Base-by-base conservation (phyloP, 1,284 basidiomycete genomes). In the Afroboletus lepidellus region DNA sequence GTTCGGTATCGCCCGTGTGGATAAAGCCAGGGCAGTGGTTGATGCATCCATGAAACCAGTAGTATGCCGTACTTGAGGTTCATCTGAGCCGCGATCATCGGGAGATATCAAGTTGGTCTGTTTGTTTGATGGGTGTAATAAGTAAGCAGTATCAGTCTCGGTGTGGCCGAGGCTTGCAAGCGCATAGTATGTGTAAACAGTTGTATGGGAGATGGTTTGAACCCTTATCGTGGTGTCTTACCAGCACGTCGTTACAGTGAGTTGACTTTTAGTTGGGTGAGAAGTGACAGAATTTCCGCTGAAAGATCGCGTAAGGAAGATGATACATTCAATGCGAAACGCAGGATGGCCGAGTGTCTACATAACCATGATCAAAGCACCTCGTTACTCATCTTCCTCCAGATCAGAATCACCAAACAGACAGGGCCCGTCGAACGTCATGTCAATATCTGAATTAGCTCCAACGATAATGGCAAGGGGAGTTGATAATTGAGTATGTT, bases 331-430 rank as follows among this genome's bases (percentile, higher is more conserved):
- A n/a, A n/a, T n/a, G 30, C 8, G 3, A 7, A n/a, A 42, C n/a
- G 27, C 18, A 23, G 5, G 21, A 32, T 12, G 9, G n/a, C 23
- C 23, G 7, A n/a, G 15, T 29, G 13, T 33, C 18, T 33, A 38
- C 44, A 57, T 27, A 30, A 23, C 16, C 11, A 46, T 13, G 21
- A 46, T 27, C 16, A 34, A 42, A 25, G 34, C 25, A 6, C n/a
- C 18, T 41, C 34, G 30, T 44, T 49, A 64, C 41, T 51, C 57
- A 15, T 61, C 57, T 34, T 69, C 69, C 45, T 69, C 69, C 45
- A 65, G 24, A 44, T 66, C 65, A 37, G 65, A 70, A 16, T 66
- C 66, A 44, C 48, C 52, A 50, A 66, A 66, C 20, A 66, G 56
- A 52, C 65, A 65, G 13, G 65, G 68, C 20, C 65, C 66, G 9